Percentiles rank a stretch among this genome's conserved stretches.
phyloP scores from a whole-genome alignment of 2,329 filamentous ascomycete genomes.

The Allantophomopsis cytisporea region DNA sequence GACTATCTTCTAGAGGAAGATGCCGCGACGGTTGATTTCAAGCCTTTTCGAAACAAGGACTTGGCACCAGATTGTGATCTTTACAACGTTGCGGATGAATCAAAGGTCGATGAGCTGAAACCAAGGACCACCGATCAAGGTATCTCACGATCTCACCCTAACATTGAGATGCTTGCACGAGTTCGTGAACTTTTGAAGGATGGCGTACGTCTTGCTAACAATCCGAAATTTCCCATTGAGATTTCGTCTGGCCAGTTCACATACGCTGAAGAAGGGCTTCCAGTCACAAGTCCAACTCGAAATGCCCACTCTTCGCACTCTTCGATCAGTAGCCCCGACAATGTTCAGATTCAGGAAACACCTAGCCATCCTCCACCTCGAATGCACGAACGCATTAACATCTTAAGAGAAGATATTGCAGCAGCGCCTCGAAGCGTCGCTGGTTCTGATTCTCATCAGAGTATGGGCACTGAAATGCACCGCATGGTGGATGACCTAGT shows the following conservation, averaged over 20 bases:
- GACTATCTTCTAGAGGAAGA: constrained; percentile 57
- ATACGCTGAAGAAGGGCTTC: constrained; percentile 36
- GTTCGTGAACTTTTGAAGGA: constrained; percentile 49
- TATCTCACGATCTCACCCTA: constrained; percentile 37
- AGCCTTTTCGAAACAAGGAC: constrained; percentile 36
- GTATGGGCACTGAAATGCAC: constrained; percentile 32
- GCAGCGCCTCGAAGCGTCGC: constrained; percentile 4
- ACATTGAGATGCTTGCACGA: constrained; percentile 54
- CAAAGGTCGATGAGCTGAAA: constrained; percentile 27
- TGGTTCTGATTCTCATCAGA: constrained; percentile 10
- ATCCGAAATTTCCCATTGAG: constrained; percentile 22
- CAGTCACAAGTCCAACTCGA: constrained; percentile 27
- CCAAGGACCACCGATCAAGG: constrained; percentile 28
- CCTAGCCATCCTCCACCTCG: background rate
- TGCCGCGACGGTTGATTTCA: constrained; percentile 50
- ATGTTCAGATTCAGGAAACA: background rate
- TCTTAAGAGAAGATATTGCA: background rate
- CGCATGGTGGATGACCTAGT: constrained; percentile 45
- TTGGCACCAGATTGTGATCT: constrained; percentile 37
- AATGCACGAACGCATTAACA: background rate
- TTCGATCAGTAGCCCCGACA: background rate
- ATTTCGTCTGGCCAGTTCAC: constrained; percentile 32
- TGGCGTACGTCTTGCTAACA: constrained; percentile 41
- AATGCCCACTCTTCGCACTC: constrained; percentile 21
- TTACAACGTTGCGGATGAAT: constrained; percentile 11